Evolutionary conservation across 306 rosid genomes (phyloP).

Genomic region (Fragaria iinumae): DNA sequence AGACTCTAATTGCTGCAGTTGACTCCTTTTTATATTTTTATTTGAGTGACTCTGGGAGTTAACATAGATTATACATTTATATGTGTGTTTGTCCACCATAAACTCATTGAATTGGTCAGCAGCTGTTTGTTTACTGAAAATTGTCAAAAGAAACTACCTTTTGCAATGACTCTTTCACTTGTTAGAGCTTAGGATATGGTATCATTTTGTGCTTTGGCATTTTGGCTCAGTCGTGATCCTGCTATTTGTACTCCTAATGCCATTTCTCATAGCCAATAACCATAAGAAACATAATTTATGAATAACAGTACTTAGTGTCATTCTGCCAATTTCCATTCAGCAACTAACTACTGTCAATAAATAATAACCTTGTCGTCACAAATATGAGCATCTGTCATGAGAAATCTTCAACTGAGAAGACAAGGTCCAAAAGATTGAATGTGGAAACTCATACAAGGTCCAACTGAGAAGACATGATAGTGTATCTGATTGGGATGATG

Average conservation of each 20-base stretch:
- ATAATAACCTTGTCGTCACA: background rate
- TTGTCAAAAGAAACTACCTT: slow-evolving; percentile 6
- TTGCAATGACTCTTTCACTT: slow-evolving; percentile 3
- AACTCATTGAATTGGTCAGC: background rate
- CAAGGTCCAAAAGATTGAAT: slow-evolving; percentile 1
- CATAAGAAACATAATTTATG: background rate
- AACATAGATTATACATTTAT: background rate
- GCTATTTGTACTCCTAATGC: background rate
- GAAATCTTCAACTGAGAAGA: background rate
- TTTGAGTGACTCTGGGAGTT: background rate
- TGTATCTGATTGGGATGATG: slow-evolving; percentile 24
- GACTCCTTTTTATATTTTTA: background rate
- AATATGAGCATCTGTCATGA: background rate
- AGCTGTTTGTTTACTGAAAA: background rate
- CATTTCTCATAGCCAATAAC: slow-evolving; percentile 14
- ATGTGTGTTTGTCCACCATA: slow-evolving; percentile 7
- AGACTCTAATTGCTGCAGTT: slow-evolving; percentile 29
- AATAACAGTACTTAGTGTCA: background rate
- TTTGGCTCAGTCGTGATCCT: background rate
- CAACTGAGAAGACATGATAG: slow-evolving; percentile 2
- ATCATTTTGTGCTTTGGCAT: background rate
- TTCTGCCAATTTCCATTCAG: background rate
- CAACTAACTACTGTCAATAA: slow-evolving; percentile 5
- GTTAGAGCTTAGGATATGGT: background rate
- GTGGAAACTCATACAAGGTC: background rate